Conservation (phyloP, 2,329 filamentous ascomycete genomes). For the Ascochyta pisi region DNA sequence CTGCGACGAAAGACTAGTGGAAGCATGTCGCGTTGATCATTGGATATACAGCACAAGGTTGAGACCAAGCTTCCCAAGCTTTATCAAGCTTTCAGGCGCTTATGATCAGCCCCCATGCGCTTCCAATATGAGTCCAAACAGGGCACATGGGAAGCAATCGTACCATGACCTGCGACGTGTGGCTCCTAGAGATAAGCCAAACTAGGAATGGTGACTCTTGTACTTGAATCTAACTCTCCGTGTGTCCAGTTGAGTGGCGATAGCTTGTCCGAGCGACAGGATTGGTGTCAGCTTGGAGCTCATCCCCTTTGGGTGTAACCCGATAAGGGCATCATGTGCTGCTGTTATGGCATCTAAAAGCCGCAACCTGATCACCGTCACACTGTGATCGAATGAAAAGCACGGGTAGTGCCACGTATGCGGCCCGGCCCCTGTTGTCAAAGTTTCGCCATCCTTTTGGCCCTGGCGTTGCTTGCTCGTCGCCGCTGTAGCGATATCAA, state of each 20-base stretch:
- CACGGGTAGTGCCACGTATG: neutral
- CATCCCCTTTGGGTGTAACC: neutral
- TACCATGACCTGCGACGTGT: neutral
- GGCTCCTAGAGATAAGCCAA: neutral
- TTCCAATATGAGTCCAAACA: neutral
- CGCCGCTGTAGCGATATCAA: neutral
- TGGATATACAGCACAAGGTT: slow-evolving; percentile 6
- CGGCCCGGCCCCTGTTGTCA: slow-evolving; percentile 1
- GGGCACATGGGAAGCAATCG: neutral
- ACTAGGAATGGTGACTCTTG: neutral
- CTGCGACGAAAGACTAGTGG: neutral
- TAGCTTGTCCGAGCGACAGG: neutral
- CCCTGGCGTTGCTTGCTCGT: neutral
- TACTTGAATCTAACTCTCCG: neutral
- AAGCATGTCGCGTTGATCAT: slow-evolving; percentile 7
- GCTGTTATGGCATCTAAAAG: neutral
- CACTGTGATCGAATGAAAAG: neutral
- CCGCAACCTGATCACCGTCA: neutral
- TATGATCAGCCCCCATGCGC: neutral
- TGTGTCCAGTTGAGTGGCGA: neutral
- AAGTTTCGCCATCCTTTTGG: neutral
- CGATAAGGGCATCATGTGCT: neutral
- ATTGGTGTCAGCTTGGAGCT: neutral
- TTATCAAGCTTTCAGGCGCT: slow-evolving; percentile 6
- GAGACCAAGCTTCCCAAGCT: slow-evolving; percentile 18